Percentiles rank a stretch among this genome's conserved stretches.
Conservation (phyloP, 2,329 filamentous ascomycete genomes). For the Bipolaris gigantea region DNA sequence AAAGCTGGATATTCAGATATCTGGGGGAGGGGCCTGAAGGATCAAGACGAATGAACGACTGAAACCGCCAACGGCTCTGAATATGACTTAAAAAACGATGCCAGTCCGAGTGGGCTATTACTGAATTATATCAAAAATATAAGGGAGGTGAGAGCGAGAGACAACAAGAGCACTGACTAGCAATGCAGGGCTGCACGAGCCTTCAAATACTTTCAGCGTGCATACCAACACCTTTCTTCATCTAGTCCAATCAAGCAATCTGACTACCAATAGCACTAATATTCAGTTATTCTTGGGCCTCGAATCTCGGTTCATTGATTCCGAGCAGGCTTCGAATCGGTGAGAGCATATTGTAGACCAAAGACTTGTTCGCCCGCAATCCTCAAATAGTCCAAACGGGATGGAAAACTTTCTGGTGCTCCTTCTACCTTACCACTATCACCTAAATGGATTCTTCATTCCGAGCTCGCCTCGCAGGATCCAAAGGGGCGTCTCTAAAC, state of each 20-base stretch:
- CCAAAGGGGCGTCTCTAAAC: conserved; percentile 4
- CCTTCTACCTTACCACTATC: conserved; percentile 4
- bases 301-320: conserved; percentile 13
- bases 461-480: conserved; percentile 3
- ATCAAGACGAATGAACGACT: conserved; percentile 8
- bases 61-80: conserved; percentile 5
- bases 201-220: conserved; percentile 20
- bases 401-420: conserved; percentile 7
- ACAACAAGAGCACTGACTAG: conserved; percentile 13
- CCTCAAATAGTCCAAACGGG: conserved; percentile 7
- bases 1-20: conserved; percentile 8
- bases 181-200: conserved; percentile 8
- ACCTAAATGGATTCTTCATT: conserved; percentile 8
- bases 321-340: conserved; percentile 17
- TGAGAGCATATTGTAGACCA: conserved; percentile 4
- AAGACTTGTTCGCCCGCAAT: conserved; percentile 7
- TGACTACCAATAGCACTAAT: conserved; percentile 1
- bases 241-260: conserved; percentile 3
- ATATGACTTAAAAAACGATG: conserved; percentile 15
- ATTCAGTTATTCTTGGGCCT: not conserved
- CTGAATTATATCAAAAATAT: conserved; percentile 12
- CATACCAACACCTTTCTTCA: conserved; percentile 5
- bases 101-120: conserved; percentile 10
- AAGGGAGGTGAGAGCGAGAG: conserved; percentile 6
- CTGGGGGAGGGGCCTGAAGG: not conserved